These are phyloP conservation scores for Rhypophila decipiens DNA, from an alignment of 495 filamentous ascomycete genomes.

Conservation along the genomic window DNA sequence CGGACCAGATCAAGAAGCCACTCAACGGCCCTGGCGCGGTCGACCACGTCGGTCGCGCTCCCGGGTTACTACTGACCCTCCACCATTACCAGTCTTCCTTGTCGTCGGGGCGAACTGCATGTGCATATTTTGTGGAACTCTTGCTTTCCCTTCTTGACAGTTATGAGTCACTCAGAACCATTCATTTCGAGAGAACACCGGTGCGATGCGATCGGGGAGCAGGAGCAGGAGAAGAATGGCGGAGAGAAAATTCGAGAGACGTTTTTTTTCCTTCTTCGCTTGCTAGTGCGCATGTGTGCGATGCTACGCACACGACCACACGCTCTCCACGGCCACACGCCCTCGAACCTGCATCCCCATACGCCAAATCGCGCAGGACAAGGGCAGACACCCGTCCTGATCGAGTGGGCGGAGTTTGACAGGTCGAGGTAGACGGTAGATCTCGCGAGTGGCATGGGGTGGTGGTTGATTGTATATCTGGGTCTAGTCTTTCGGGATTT, in stretches of 20 bases:
- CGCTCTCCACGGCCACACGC: no score
- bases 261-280: not conserved
- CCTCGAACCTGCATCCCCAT: no score
- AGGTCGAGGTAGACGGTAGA: not conserved
- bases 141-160: slow-evolving; percentile 8
- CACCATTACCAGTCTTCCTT: no score
- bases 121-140: slow-evolving; percentile 8
- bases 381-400: not conserved
- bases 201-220: slow-evolving; percentile 9
- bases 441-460: slow-evolving; percentile 1
- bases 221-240: not conserved
- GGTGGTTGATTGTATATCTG: not conserved
- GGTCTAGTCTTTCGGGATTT: not conserved
- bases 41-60: slow-evolving; percentile 1
- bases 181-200: slow-evolving; percentile 16
- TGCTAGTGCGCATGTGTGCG: not conserved
- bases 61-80: not conserved
- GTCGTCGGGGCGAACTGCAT: slow-evolving; percentile 17
- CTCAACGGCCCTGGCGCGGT: slow-evolving; percentile 24
- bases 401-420: not conserved
- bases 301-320: not conserved
- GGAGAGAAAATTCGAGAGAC: no score
- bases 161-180: slow-evolving; percentile 27
- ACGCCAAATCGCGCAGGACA: no score
- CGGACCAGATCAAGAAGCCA: slow-evolving; percentile 13